A percentile compares a stretch with the other conserved stretches of the same genome.
Conservation (phyloP, 805 yeast species). For the Starmerella apicola region DNA sequence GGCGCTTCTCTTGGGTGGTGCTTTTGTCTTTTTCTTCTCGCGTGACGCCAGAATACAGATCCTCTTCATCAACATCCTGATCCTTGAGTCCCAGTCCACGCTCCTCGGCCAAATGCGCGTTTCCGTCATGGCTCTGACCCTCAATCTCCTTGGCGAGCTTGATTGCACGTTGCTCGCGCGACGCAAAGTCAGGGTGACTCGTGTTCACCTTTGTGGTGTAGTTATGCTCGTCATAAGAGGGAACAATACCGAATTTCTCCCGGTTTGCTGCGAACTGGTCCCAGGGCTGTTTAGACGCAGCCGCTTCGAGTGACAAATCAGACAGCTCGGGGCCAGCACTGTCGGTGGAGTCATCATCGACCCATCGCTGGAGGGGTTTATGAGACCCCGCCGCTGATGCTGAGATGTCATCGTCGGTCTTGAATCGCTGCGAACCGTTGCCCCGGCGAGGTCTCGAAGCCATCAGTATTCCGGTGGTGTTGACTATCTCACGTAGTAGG, state of each 20-base stretch:
- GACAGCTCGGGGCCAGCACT: slow-evolving; percentile 16
- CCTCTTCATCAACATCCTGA: slow-evolving; percentile 87
- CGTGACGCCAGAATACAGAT: slow-evolving; percentile 84
- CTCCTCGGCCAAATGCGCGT: slow-evolving; percentile 81
- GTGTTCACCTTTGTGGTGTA: slow-evolving; percentile 72
- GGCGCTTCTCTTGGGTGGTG: background rate
- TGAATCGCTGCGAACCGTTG: slow-evolving; percentile 32
- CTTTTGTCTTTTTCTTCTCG: slow-evolving; percentile 27
- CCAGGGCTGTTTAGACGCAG: slow-evolving; percentile 37
- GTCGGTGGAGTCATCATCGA: slow-evolving; percentile 47
- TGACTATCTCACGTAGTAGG: no score
- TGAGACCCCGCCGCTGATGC: slow-evolving; percentile 34
- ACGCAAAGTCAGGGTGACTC: slow-evolving; percentile 57
- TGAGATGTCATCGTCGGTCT: slow-evolving; percentile 79
- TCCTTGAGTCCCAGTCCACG: slow-evolving; percentile 69
- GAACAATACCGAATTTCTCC: slow-evolving; percentile 73
- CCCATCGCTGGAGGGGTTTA: slow-evolving; percentile 75
- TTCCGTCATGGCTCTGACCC: slow-evolving; percentile 47
- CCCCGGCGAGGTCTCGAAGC: slow-evolving; percentile 1
- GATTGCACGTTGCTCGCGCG: slow-evolving; percentile 58
- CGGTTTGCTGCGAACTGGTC: slow-evolving; percentile 93
- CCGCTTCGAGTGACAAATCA: slow-evolving; percentile 11
- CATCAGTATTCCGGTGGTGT: no score
- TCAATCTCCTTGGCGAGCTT: slow-evolving; percentile 75
- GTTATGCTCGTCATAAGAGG: slow-evolving; percentile 71